Conservation (phyloP, 163 green algal genomes). For the Scenedesmus sp. region DNA sequence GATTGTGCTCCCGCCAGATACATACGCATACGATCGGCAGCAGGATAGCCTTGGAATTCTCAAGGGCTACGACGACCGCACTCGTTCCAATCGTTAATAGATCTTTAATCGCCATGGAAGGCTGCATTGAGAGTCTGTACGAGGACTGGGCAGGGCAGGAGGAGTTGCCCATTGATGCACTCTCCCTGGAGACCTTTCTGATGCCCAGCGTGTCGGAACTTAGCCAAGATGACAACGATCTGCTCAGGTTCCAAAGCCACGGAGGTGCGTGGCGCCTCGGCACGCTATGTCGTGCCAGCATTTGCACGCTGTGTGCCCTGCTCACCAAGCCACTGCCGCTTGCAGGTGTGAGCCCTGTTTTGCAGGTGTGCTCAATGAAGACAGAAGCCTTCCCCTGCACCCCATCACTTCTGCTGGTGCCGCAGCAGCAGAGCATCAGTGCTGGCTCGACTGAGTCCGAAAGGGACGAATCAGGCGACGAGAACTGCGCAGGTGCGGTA, state of each 20-base stretch:
- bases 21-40: neutral
- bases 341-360: neutral
- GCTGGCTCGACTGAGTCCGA: constrained; percentile 1
- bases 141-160: neutral
- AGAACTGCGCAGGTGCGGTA: neutral
- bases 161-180: neutral
- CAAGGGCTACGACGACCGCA: neutral
- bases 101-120: neutral
- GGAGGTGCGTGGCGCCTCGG: neutral
- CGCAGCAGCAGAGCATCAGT: constrained; percentile 4
- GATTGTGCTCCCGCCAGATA: neutral
- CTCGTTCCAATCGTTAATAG: neutral
- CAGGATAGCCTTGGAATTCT: neutral
- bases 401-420: neutral
- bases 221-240: neutral
- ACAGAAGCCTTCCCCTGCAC: neutral
- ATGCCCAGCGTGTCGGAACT: neutral
- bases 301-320: neutral
- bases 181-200: neutral
- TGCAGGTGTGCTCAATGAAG: neutral
- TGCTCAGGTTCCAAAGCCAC: neutral
- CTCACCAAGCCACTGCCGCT: neutral
- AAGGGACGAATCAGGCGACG: neutral
- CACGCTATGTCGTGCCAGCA: neutral
- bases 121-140: constrained; percentile 1